Conservation (phyloP, 495 filamentous ascomycete genomes). For the Trichoderma orchidacearum region DNA sequence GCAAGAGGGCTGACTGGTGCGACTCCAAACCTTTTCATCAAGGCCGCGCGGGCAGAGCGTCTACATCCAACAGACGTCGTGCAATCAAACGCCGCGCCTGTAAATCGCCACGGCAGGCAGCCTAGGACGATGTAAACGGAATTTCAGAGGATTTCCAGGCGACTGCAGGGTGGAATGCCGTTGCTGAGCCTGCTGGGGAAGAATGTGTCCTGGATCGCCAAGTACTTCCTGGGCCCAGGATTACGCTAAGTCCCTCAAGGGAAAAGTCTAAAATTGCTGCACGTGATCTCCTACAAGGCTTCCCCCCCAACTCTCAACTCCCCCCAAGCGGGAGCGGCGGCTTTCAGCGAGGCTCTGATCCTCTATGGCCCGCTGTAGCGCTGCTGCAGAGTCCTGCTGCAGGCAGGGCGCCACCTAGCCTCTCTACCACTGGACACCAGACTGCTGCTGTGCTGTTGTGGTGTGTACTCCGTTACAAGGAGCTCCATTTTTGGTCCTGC, state of each 20-base stretch:
- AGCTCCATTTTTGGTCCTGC: no score
- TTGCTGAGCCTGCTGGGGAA: background rate
- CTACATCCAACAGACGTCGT: background rate
- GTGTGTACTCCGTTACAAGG: no score
- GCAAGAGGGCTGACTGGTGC: background rate
- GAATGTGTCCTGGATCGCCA: conserved; percentile 1
- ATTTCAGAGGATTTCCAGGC: background rate
- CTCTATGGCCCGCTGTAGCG: no score
- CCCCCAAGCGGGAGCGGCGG: no score
- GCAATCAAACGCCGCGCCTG: background rate
- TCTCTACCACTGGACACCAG: no score
- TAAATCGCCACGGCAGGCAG: background rate
- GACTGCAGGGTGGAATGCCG: background rate
- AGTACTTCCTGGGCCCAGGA: background rate
- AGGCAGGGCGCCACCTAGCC: no score
- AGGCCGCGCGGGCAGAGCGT: background rate
- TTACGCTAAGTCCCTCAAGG: background rate
- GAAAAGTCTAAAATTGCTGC: background rate
- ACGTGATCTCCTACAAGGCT: conserved; percentile 1
- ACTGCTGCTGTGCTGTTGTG: no score
- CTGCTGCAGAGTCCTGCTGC: no score
- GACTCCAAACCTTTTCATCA: background rate
- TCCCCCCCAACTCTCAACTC: no score
- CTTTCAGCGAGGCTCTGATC: no score
- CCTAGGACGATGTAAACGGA: background rate